Evolutionary conservation across 1,284 basidiomycete genomes (phyloP).

Genomic region (Pascua guehoae): DNA sequence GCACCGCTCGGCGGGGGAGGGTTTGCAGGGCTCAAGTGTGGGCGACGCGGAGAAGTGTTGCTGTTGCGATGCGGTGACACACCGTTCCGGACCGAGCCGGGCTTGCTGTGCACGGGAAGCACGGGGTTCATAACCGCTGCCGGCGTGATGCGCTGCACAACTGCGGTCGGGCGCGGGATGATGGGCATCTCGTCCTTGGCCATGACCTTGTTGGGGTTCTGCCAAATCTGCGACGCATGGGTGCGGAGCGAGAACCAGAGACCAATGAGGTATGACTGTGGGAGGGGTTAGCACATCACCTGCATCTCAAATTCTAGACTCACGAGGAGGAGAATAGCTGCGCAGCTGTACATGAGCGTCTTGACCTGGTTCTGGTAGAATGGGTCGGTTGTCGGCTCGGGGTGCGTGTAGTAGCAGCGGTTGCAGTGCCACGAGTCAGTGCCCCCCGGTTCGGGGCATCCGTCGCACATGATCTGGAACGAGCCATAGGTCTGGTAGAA

Average conservation of each 20-base stretch:
- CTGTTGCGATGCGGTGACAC: background rate
- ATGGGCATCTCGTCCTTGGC: slow-evolving; percentile 58
- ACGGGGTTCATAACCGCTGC: slow-evolving; percentile 50
- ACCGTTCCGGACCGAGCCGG: slow-evolving; percentile 4
- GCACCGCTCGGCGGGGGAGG: too few relatives aligned
- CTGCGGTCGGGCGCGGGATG: slow-evolving; percentile 27
- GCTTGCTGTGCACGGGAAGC: slow-evolving; percentile 42
- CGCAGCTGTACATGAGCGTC: slow-evolving; percentile 90
- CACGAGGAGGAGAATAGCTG: slow-evolving; percentile 80
- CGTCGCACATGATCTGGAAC: slow-evolving; percentile 91
- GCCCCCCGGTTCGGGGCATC: slow-evolving; percentile 62
- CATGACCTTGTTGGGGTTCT: slow-evolving; percentile 85
- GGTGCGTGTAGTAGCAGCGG: slow-evolving; percentile 92
- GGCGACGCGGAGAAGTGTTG: too few relatives aligned
- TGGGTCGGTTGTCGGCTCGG: slow-evolving; percentile 85
- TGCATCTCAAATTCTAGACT: slow-evolving; percentile 43
- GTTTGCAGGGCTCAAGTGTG: too few relatives aligned
- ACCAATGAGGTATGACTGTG: slow-evolving; percentile 90
- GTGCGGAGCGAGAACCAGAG: slow-evolving; percentile 98
- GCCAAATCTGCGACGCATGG: slow-evolving; percentile 98
- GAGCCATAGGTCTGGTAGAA: slow-evolving; percentile 98
- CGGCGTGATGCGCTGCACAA: slow-evolving; percentile 53
- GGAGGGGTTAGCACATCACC: background rate
- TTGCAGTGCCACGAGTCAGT: slow-evolving; percentile 74
- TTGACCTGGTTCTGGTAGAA: slow-evolving; percentile 97